Evolutionary conservation across 768 basidiomycete species (phyloP).

Genomic region (Hirschioporus abietinus): DNA sequence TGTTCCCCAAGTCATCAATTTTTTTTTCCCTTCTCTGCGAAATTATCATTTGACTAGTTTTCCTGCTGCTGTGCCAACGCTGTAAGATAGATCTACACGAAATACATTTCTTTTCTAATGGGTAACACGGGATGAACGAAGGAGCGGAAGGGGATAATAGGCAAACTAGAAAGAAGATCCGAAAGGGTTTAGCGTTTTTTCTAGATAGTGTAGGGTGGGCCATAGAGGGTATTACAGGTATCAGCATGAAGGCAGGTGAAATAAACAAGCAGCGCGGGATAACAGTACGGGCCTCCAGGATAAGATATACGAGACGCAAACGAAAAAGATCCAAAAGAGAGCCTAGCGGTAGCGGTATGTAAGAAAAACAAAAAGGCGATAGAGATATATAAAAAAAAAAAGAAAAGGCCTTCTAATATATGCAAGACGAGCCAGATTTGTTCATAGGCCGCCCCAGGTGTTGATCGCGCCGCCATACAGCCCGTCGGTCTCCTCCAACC

Average conservation of each 20-base stretch:
- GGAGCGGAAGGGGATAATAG: not conserved
- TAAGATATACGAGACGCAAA: not conserved
- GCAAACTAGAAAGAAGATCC: not conserved
- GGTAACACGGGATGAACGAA: not conserved
- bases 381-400: too few relatives aligned
- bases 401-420: not conserved
- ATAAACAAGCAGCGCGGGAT: not conserved
- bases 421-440: not conserved
- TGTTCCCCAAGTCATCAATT: not conserved
- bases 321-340: not conserved
- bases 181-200: not conserved
- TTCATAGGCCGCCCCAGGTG: not conserved
- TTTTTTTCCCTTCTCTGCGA: not conserved
- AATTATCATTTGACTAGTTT: not conserved
- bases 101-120: not conserved
- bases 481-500: constrained; percentile 16
- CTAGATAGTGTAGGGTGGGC: not conserved
- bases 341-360: too few relatives aligned
- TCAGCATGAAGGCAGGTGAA: not conserved
- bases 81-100: not conserved
- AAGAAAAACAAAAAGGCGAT: not conserved
- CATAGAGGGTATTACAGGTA: not conserved
- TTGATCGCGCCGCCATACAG: constrained; percentile 14
- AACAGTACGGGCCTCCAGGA: not conserved
- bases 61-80: not conserved